Conservation (phyloP, 164 flowering plant species). For the Vitis rupestris region DNA sequence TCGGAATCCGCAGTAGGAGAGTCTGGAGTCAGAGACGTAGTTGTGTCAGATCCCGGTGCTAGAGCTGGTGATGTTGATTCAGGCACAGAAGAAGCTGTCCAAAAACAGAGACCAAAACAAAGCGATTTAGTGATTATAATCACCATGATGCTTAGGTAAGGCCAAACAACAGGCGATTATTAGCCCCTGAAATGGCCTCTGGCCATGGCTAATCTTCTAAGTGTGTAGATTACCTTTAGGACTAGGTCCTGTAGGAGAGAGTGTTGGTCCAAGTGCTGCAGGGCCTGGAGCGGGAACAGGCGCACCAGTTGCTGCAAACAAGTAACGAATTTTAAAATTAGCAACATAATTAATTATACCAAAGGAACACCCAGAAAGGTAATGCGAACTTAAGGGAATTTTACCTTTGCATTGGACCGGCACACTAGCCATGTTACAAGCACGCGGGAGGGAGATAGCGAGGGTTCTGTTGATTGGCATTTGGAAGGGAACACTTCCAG, state of each 20-base stretch:
- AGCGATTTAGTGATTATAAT: background rate
- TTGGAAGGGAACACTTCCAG: conserved; percentile 63
- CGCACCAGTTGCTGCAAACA: conserved; percentile 53
- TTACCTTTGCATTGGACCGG: conserved; percentile 80
- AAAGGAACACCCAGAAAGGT: background rate
- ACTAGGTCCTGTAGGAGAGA: conserved; percentile 18
- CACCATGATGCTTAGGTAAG: background rate
- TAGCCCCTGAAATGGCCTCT: too few relatives aligned
- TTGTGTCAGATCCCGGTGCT: conserved; percentile 44
- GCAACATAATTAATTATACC: background rate
- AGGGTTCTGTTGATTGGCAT: conserved; percentile 64
- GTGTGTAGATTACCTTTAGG: conserved; percentile 36
- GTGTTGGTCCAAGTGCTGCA: conserved; percentile 40
- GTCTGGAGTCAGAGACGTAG: conserved; percentile 39
- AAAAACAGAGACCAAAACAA: background rate
- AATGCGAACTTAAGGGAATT: background rate
- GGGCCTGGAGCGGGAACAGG: conserved; percentile 83
- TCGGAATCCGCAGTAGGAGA: conserved; percentile 25
- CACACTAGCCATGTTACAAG: conserved; percentile 71
- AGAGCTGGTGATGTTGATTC: conserved; percentile 31
- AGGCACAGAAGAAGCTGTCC: conserved; percentile 35
- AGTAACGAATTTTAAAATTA: conserved; percentile 6
- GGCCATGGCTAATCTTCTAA: too few relatives aligned
- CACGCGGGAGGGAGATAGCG: conserved; percentile 68
- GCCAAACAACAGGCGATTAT: too few relatives aligned